phyloP scores from a whole-genome alignment of 2,329 filamentous ascomycete genomes.

The Knufia petricola region DNA sequence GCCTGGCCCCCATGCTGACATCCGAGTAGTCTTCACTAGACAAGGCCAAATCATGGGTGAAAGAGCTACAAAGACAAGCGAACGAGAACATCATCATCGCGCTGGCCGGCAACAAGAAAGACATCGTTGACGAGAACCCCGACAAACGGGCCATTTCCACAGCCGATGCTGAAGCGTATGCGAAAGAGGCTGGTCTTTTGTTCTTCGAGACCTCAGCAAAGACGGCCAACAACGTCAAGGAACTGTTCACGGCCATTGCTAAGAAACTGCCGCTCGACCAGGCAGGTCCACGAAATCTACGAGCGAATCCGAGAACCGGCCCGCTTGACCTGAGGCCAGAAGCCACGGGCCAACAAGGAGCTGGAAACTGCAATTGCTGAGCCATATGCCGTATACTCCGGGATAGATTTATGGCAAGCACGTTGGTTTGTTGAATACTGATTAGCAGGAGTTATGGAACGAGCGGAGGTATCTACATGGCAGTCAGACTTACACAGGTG shows the following conservation, averaged over 20 bases:
- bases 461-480: not conserved
- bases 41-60: conserved; percentile 99
- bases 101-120: conserved; percentile 93
- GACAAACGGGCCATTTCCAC: conserved; percentile 89
- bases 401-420: not conserved
- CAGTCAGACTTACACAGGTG: not conserved
- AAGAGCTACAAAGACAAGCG: conserved; percentile 94
- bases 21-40: conserved; percentile 72
- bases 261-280: conserved; percentile 97
- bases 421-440: not conserved
- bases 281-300: conserved; percentile 78
- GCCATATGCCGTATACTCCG: not conserved
- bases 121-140: conserved; percentile 86
- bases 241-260: conserved; percentile 93
- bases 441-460: conserved; percentile 3
- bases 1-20: conserved; percentile 11
- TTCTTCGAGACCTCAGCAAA: conserved; percentile 99
- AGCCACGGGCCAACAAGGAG: conserved; percentile 49
- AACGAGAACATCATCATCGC: conserved; percentile 99
- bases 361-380: conserved; percentile 56
- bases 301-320: conserved; percentile 45
- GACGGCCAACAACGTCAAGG: conserved; percentile 89
- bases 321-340: conserved; percentile 51
- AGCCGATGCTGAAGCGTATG: conserved; percentile 89
- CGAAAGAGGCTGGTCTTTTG: conserved; percentile 80